Conservation (phyloP, 352 stramenopile genomes). For the Globisporangium barbulae region DNA sequence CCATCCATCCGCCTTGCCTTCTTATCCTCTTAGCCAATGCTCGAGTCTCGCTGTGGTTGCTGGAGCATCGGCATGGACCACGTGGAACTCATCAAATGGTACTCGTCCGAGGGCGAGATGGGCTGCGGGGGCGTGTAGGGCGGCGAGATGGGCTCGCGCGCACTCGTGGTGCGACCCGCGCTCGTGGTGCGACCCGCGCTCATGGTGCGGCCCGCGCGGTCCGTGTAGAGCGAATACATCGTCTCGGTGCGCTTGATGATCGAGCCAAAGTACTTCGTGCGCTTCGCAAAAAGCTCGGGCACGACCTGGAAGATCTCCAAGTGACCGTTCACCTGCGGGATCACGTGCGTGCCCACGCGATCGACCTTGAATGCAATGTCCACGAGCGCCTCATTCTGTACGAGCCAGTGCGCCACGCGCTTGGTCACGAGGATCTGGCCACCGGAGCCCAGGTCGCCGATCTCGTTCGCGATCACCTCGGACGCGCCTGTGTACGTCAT, state of each 20-base stretch:
- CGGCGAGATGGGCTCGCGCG: neutral
- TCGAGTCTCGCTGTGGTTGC: slow-evolving; percentile 2
- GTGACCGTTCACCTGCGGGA: slow-evolving; percentile 37
- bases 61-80: slow-evolving; percentile 5
- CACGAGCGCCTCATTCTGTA: slow-evolving; percentile 26
- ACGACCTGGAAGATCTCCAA: slow-evolving; percentile 46
- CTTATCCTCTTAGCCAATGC: no score
- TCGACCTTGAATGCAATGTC: slow-evolving; percentile 24
- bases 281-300: slow-evolving; percentile 20
- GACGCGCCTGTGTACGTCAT: slow-evolving; percentile 64
- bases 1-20: no score
- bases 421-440: slow-evolving; percentile 70
- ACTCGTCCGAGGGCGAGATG: neutral
- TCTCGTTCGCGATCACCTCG: slow-evolving; percentile 60
- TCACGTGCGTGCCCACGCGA: slow-evolving; percentile 27
- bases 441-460: slow-evolving; percentile 61
- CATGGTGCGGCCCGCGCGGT: neutral
- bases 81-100: slow-evolving; percentile 1
- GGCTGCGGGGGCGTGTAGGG: neutral
- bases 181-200: no score
- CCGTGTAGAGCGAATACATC: slow-evolving; percentile 12
- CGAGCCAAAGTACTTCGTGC: slow-evolving; percentile 20
- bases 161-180: neutral
- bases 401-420: slow-evolving; percentile 51
- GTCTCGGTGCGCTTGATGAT: slow-evolving; percentile 17